A percentile compares a stretch with the other conserved stretches of the same genome.
phyloP scores from a whole-genome alignment of 768 basidiomycete species.

The Tremella yokohamensis region DNA sequence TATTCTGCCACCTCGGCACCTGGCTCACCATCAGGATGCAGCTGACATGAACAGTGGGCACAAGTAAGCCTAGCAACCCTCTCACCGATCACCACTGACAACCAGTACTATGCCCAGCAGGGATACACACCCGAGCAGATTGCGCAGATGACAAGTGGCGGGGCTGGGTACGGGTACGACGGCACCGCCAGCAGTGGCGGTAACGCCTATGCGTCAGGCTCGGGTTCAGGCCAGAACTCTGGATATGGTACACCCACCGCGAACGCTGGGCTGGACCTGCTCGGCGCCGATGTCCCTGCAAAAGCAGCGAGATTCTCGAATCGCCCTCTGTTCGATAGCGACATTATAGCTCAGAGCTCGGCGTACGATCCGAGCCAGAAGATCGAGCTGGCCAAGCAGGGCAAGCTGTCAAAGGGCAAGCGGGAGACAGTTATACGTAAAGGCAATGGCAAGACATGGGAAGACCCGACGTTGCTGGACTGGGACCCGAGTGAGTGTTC shows the following conservation, averaged over 20 bases:
- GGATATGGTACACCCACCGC: not conserved
- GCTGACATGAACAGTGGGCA: no score
- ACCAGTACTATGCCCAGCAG: constrained; percentile 48
- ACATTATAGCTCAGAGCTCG: constrained; percentile 33
- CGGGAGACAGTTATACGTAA: constrained; percentile 89
- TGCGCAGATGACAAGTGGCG: constrained; percentile 15
- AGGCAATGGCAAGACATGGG: constrained; percentile 95
- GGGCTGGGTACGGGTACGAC: not conserved
- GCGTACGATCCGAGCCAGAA: constrained; percentile 28
- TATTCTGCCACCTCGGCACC: not conserved
- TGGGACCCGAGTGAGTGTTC: constrained; percentile 85
- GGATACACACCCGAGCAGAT: constrained; percentile 39
- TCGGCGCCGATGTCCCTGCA: not conserved
- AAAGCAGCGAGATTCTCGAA: not conserved
- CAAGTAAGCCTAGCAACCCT: no score
- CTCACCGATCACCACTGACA: no score
- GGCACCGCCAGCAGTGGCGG: constrained; percentile 2
- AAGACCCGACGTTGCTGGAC: constrained; percentile 92
- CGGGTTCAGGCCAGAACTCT: constrained; percentile 8
- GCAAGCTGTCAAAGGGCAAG: constrained; percentile 55
- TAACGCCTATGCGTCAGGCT: constrained; percentile 12
- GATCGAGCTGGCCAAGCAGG: constrained; percentile 9
- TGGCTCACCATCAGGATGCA: not conserved
- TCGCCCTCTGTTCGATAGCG: constrained; percentile 29
- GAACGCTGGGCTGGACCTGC: not conserved